These are phyloP conservation scores for Oropetium thomaeum DNA, from an alignment of 176 grass and related monocot genomes.

Conservation along the genomic window DNA sequence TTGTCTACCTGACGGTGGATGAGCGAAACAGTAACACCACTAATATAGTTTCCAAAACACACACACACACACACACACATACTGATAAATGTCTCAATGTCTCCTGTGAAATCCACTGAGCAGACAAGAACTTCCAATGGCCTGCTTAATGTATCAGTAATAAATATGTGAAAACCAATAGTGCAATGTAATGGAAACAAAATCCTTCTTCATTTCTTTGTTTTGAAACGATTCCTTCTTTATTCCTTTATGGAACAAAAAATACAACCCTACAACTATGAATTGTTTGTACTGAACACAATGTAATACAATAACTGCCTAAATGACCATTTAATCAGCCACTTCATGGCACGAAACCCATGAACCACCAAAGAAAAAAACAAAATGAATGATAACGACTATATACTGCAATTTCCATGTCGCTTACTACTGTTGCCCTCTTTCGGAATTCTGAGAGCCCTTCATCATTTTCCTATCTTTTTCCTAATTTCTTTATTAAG, in stretches of 20 bases:
- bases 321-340: neutral
- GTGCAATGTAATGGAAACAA: neutral
- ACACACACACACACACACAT: no score
- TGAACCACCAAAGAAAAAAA: neutral
- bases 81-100: no score
- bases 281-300: neutral
- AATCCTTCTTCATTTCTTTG: neutral
- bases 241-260: neutral
- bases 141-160: no score
- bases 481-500: neutral
- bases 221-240: neutral
- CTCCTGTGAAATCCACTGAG: no score
- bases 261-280: neutral
- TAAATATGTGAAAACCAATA: neutral
- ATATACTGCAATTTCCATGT: neutral
- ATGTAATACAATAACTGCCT: neutral
- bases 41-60: no score
- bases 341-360: neutral
- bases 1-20: no score
- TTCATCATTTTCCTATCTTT: neutral
- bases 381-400: neutral
- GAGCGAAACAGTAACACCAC: no score
- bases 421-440: neutral
- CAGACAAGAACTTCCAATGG: no score
- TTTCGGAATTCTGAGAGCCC: neutral